Evolutionary conservation across 805 yeast genomes (phyloP).

Genomic region (Candida dendrica): DNA sequence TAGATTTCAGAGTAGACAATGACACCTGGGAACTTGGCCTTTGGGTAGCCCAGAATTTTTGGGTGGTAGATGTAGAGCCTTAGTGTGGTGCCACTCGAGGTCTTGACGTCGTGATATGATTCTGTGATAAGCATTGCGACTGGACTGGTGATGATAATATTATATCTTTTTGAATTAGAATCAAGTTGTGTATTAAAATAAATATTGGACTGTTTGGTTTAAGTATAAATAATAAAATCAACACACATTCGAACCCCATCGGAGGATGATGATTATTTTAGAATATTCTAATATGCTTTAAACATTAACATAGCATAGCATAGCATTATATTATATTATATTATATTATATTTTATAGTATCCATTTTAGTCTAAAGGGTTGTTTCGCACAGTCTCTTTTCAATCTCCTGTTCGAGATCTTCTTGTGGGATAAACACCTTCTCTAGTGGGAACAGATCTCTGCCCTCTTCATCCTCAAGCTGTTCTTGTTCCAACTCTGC

Average conservation of each 20-base stretch:
- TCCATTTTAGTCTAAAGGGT: no score
- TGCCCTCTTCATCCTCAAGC: neutral
- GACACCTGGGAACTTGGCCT: slow-evolving; percentile 76
- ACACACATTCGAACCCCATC: no score
- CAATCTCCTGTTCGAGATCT: neutral
- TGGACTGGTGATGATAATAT: neutral
- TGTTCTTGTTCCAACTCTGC: neutral
- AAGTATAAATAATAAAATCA: no score
- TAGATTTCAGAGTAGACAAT: slow-evolving; percentile 74
- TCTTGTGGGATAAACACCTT: neutral
- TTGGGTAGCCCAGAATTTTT: slow-evolving; percentile 62
- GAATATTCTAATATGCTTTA: no score
- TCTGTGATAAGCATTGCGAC: slow-evolving; percentile 60
- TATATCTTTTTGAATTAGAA: no score
- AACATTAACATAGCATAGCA: no score
- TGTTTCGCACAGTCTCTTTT: no score
- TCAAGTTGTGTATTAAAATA: no score
- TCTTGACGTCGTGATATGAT: slow-evolving; percentile 52
- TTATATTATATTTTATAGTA: no score
- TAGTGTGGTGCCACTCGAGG: slow-evolving; percentile 61
- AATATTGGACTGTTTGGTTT: no score
- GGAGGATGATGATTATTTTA: no score
- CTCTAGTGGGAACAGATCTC: neutral
- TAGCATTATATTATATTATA: no score
- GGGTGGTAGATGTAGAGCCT: slow-evolving; percentile 65